Base-by-base conservation (phyloP, 306 rosid species). In the Potentilla sterilis region DNA sequence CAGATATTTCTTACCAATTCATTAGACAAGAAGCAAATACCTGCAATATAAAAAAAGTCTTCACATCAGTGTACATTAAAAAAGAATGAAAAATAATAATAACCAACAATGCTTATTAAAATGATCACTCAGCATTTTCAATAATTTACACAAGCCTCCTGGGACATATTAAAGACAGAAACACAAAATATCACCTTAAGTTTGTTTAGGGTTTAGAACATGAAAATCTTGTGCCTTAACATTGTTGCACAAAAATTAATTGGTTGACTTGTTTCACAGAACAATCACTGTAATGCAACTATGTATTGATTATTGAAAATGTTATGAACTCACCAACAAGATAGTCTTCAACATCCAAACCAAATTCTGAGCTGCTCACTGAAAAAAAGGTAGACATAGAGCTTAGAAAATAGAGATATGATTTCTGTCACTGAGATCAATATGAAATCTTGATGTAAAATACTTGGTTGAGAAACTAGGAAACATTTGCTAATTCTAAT, bases 21-120 rank as follows among this genome's bases (percentile, higher is more conserved):
- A 66, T 88, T 95, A 81, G 97, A 92, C 99, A 95, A 85, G 87
- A 92, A 95, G 77, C 99, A 95, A 35, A 92, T 88, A 78, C 99
- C 97, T 95, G 92, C 80, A 79, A 22, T 73, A 73, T 24, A 52
- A 83, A 34, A 72, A 78, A 77, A 52, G 35, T 32, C 69, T 70
- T 67, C 37, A 76, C 62, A 82, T 91, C 83, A 88, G 81, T 42
- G 61, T 54, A 65, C 13, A 22, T 48, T 52, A 75, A 46, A 37
- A 55, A 77, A 24, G 22, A 14, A 19, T 15, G 28, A 52, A 18
- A 35, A 0, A 62, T 2, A 22, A 22, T 0, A 22, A 22, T 3
- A 67, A 18, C 70, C 37, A 9, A 12, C 58, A 65, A 15, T 35
- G 61, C 66, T 24, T 22, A 69, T 62, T 48, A 22, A 32, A 28